Conservation (phyloP, 202 grass and related monocot genomes). For the Brachypodium distachyon region DNA sequence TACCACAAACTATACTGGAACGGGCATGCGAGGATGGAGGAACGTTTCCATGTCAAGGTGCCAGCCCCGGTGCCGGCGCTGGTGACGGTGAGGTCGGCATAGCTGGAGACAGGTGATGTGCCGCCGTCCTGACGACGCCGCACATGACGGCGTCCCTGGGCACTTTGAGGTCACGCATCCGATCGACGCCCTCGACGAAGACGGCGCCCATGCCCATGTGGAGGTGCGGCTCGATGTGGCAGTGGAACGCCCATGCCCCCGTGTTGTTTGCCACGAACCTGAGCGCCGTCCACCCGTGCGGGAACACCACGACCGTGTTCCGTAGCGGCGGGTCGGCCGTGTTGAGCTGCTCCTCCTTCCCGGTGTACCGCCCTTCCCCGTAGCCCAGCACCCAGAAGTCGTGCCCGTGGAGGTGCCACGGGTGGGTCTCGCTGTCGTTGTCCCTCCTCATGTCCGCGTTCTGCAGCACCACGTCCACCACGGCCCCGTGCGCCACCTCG, state of each 20-base stretch:
- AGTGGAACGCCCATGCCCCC: constrained; percentile 79
- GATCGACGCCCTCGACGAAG: constrained; percentile 50
- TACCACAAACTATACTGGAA: background rate
- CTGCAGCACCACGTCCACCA: constrained; percentile 65
- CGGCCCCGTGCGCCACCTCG: constrained; percentile 27
- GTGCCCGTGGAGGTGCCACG: constrained; percentile 80
- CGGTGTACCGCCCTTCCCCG: constrained; percentile 37
- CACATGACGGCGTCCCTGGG: constrained; percentile 57
- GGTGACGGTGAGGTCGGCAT: background rate
- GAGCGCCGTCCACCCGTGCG: constrained; percentile 55
- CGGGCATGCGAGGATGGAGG: constrained; percentile 9
- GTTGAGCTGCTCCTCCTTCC: constrained; percentile 21
- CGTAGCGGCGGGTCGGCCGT: constrained; percentile 52
- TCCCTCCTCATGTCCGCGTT: constrained; percentile 45
- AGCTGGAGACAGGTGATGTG: background rate
- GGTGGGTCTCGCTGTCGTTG: constrained; percentile 54
- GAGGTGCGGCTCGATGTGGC: constrained; percentile 84
- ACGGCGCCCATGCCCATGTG: constrained; percentile 84
- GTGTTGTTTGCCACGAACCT: constrained; percentile 65
- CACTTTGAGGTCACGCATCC: constrained; percentile 15
- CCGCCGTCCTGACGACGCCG: constrained; percentile 21
- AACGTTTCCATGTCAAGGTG: background rate
- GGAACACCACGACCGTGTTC: constrained; percentile 77
- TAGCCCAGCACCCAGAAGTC: constrained; percentile 87
- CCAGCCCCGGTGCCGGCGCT: background rate